These are phyloP conservation scores for Nymphaea colorata DNA, from an alignment of 164 flowering plant species.

Conservation along the genomic window DNA sequence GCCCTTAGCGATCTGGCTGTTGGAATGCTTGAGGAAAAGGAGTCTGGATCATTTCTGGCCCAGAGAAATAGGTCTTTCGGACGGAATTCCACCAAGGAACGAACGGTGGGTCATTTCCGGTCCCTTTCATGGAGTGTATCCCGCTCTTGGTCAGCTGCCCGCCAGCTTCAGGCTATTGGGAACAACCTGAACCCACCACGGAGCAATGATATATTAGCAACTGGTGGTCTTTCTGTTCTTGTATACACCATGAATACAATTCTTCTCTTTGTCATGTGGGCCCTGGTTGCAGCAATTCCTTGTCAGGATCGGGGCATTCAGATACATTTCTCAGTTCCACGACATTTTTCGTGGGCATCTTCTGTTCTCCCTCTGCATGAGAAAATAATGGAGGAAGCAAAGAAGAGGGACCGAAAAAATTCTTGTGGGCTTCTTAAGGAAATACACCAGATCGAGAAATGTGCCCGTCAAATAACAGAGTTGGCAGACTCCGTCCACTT, in stretches of 20 bases:
- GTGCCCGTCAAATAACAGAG: slow-evolving; percentile 40
- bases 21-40: slow-evolving; percentile 79
- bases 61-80: slow-evolving; percentile 81
- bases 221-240: slow-evolving; percentile 48
- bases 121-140: slow-evolving; percentile 96
- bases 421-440: slow-evolving; percentile 68
- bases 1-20: slow-evolving; percentile 67
- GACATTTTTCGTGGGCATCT: slow-evolving; percentile 56
- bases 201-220: slow-evolving; percentile 44
- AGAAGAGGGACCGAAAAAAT: slow-evolving; percentile 62
- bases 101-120: slow-evolving; percentile 40
- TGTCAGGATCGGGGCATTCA: slow-evolving; percentile 94
- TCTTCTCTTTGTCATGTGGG: slow-evolving; percentile 74
- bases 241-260: slow-evolving; percentile 64
- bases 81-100: slow-evolving; percentile 25
- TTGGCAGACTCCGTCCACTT: slow-evolving; percentile 55
- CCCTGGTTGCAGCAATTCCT: slow-evolving; percentile 89
- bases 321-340: slow-evolving; percentile 48
- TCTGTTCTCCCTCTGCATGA: slow-evolving; percentile 64
- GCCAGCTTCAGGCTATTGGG: slow-evolving; percentile 81
- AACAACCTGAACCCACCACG: slow-evolving; percentile 48
- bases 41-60: slow-evolving; percentile 24
- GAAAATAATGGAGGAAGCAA: slow-evolving; percentile 66
- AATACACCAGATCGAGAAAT: slow-evolving; percentile 67
- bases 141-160: slow-evolving; percentile 57